Percentiles rank a stretch among this genome's conserved stretches.
Evolutionary conservation across 1,284 basidiomycete species (phyloP).

Genomic region (Mycosarcoma mackinlayi): DNA sequence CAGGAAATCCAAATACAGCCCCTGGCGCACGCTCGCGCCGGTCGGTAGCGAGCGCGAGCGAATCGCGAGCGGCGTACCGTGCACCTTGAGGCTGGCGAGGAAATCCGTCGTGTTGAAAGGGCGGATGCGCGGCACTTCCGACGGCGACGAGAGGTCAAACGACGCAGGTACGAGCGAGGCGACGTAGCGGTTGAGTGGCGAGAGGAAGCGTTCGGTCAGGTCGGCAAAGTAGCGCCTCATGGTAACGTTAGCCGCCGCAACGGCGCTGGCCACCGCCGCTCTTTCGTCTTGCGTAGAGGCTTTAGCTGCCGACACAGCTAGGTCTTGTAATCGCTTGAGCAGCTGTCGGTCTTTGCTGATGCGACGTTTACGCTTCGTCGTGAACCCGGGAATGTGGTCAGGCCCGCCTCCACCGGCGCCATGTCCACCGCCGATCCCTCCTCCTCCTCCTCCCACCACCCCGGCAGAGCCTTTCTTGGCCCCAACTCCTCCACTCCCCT

Average conservation of each 20-base stretch:
- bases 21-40: conserved; percentile 49
- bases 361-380: conserved; percentile 82
- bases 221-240: conserved; percentile 87
- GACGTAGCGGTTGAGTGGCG: conserved; percentile 91
- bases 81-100: conserved; percentile 81
- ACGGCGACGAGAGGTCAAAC: conserved; percentile 51
- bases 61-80: conserved; percentile 72
- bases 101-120: conserved; percentile 84
- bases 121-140: conserved; percentile 66
- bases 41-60: conserved; percentile 64
- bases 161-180: conserved; percentile 72
- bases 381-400: conserved; percentile 66
- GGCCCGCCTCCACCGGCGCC: conserved; percentile 58
- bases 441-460: conserved; percentile 20
- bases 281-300: conserved; percentile 59
- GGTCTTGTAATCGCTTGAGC: conserved; percentile 74
- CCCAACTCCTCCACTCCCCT: conserved; percentile 5
- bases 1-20: conserved; percentile 63
- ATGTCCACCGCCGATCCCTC: conserved; percentile 74
- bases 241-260: conserved; percentile 68
- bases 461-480: too few relatives aligned
- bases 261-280: conserved; percentile 7
- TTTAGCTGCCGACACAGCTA: conserved; percentile 44
- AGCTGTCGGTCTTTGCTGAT: conserved; percentile 84
- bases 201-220: conserved; percentile 86